These are phyloP conservation scores for Lipomyces oligophaga DNA, from an alignment of 805 yeast species.

Conservation along the genomic window DNA sequence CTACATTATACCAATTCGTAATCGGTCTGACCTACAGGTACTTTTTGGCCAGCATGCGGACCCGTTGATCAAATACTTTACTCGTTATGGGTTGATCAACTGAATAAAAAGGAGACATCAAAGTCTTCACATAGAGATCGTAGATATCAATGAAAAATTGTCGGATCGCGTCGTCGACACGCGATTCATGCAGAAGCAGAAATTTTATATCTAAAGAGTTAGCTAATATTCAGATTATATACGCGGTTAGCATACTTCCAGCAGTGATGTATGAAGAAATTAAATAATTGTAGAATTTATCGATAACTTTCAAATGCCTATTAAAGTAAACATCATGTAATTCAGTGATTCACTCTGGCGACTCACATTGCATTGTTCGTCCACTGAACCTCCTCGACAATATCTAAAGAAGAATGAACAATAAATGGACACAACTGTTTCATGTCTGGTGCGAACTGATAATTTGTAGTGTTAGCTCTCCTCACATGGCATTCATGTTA, in stretches of 20 bases:
- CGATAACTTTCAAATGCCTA: conserved; percentile 67
- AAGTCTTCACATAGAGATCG: conserved; percentile 80
- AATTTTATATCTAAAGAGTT: conserved; percentile 56
- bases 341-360: background rate
- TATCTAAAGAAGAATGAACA: conserved; percentile 80
- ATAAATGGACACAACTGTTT: conserved; percentile 83
- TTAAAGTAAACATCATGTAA: background rate
- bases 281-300: conserved; percentile 75
- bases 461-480: background rate
- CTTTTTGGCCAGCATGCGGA: conserved; percentile 68
- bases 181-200: conserved; percentile 61
- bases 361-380: conserved; percentile 48
- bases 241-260: conserved; percentile 47
- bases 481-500: background rate
- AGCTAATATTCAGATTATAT: background rate
- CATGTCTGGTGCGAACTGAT: conserved; percentile 60
- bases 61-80: conserved; percentile 69
- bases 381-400: conserved; percentile 91
- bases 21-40: conserved; percentile 64
- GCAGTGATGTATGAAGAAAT: conserved; percentile 86
- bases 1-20: too few relatives aligned
- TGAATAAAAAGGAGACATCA: conserved; percentile 81
- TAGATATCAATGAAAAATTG: conserved; percentile 82
- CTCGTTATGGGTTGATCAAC: conserved; percentile 71
- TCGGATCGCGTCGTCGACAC: conserved; percentile 67